phyloP scores from a whole-genome alignment of 2,329 filamentous ascomycete species.

The Verticillium nonalfalfae region DNA sequence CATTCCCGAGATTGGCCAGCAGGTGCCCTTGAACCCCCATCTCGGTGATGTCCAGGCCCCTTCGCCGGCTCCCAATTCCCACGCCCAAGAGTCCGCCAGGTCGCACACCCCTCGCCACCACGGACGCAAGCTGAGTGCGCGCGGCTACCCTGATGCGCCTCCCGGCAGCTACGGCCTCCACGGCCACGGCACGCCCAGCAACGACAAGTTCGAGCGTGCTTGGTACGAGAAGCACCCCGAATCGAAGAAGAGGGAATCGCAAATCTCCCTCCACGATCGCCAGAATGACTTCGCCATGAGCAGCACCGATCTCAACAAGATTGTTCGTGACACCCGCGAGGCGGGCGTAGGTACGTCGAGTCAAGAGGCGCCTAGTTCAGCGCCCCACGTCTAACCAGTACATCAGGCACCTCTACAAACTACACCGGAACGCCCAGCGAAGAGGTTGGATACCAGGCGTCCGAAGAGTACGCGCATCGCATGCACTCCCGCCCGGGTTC shows the following conservation, averaged over 20 bases:
- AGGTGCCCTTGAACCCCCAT: constrained; percentile 89
- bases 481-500: constrained; percentile 56
- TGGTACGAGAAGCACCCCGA: constrained; percentile 94
- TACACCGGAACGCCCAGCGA: constrained; percentile 76
- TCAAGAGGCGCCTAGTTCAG: too few relatives aligned
- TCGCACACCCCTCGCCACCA: constrained; percentile 45
- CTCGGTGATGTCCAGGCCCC: constrained; percentile 96
- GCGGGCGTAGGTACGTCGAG: constrained; percentile 41
- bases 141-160: constrained; percentile 62
- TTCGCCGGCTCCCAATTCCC: constrained; percentile 59
- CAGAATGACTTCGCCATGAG: constrained; percentile 75
- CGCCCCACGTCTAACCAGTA: constrained; percentile 15
- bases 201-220: constrained; percentile 80
- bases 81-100: constrained; percentile 23
- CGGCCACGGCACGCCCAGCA: constrained; percentile 63
- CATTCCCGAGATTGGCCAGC: constrained; percentile 85
- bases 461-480: constrained; percentile 75
- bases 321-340: constrained; percentile 67
- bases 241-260: constrained; percentile 66
- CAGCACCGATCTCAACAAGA: constrained; percentile 82
- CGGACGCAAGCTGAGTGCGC: constrained; percentile 64
- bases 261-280: constrained; percentile 46
- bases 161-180: constrained; percentile 91
- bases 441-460: constrained; percentile 82
- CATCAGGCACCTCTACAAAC: constrained; percentile 55